Percentiles rank a stretch among this genome's conserved stretches.
phyloP scores from a whole-genome alignment of 805 yeast genomes.

The Dipodascus albidus region DNA sequence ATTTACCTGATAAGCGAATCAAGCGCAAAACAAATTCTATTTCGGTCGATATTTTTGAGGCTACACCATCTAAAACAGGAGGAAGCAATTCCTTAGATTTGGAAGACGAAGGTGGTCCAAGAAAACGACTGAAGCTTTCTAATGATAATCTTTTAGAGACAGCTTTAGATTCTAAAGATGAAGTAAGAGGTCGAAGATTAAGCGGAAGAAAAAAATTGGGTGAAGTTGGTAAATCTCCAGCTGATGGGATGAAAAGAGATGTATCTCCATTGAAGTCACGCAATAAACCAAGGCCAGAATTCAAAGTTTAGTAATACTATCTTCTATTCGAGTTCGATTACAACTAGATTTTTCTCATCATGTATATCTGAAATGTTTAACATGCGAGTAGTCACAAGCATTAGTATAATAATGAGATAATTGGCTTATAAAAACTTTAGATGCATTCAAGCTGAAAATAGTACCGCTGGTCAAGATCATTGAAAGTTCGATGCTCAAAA shows the following conservation, averaged over 20 bases:
- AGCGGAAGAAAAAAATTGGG: background rate
- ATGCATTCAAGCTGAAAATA: too few species aligned
- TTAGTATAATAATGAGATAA: too few species aligned
- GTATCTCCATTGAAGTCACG: background rate
- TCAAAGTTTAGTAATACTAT: background rate
- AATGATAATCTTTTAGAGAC: background rate
- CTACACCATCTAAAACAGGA: background rate
- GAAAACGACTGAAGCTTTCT: background rate
- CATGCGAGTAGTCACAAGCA: too few species aligned
- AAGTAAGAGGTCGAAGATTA: background rate
- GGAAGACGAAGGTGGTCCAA: background rate
- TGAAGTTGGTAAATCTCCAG: background rate
- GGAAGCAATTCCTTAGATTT: background rate
- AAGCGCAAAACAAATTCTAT: background rate
- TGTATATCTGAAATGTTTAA: too few species aligned
- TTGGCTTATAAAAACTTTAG: too few species aligned
- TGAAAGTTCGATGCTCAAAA: too few species aligned
- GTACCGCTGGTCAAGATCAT: too few species aligned
- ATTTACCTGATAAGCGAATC: background rate
- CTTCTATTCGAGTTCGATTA: too few species aligned
- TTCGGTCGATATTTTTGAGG: background rate
- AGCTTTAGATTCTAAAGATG: background rate
- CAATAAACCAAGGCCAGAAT: background rate
- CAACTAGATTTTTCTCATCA: too few species aligned
- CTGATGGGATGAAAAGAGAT: background rate